These are phyloP conservation scores for Crepidotus variabilis DNA, from an alignment of 768 basidiomycete species.

Conservation along the genomic window DNA sequence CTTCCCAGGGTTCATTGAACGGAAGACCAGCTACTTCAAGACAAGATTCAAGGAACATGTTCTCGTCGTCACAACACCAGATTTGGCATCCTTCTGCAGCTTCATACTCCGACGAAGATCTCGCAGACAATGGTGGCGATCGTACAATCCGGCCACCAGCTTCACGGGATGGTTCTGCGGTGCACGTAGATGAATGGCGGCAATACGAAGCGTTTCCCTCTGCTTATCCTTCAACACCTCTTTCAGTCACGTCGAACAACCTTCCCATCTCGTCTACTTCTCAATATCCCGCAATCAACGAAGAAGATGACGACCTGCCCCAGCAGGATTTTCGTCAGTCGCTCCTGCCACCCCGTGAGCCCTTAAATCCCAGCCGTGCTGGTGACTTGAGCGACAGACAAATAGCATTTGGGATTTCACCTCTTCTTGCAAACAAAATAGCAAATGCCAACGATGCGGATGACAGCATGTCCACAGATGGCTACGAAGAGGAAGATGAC, in stretches of 20 bases:
- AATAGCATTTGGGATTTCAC: constrained; percentile 34
- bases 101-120: constrained; percentile 33
- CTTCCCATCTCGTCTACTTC: constrained; percentile 22
- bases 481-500: constrained; percentile 52
- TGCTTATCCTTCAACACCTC: constrained; percentile 71
- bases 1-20: neutral
- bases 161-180: constrained; percentile 13
- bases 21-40: neutral
- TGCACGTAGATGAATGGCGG: constrained; percentile 62
- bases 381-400: constrained; percentile 57
- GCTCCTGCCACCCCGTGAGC: constrained; percentile 67
- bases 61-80: constrained; percentile 27
- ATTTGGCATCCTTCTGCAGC: constrained; percentile 63
- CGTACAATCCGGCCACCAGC: constrained; percentile 7
- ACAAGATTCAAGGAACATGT: neutral
- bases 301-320: constrained; percentile 35
- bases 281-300: constrained; percentile 19
- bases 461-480: constrained; percentile 24
- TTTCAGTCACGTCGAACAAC: constrained; percentile 32
- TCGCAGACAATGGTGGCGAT: constrained; percentile 14
- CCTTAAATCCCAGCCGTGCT: constrained; percentile 54
- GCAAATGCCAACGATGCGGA: constrained; percentile 28
- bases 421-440: constrained; percentile 16
- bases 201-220: constrained; percentile 73
- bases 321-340: constrained; percentile 65